Conservation (phyloP, 345 rosid species). For the Melastoma malabathricum region DNA sequence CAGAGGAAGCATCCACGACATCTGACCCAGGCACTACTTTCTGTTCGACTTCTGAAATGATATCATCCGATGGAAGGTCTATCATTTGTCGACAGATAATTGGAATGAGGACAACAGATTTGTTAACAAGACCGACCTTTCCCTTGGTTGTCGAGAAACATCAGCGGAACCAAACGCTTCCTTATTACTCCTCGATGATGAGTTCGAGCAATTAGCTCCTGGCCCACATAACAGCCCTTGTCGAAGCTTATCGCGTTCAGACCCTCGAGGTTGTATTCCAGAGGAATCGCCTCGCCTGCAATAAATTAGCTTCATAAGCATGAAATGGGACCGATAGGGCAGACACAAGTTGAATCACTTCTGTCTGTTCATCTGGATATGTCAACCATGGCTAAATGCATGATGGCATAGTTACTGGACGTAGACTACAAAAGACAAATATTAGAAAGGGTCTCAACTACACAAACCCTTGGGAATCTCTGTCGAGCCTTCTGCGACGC, state of each 20-base stretch:
- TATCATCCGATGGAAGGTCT: not conserved
- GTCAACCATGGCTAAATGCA: too few relatives aligned
- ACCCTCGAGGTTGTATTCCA: slow-evolving; percentile 74
- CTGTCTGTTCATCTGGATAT: too few relatives aligned
- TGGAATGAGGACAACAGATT: too few relatives aligned
- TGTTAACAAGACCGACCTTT: slow-evolving; percentile 35
- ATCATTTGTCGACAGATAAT: too few relatives aligned
- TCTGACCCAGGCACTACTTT: slow-evolving; percentile 53
- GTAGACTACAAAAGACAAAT: too few relatives aligned
- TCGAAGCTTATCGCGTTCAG: slow-evolving; percentile 87
- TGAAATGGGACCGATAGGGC: too few relatives aligned
- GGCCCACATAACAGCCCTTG: slow-evolving; percentile 94
- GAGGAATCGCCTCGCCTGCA: slow-evolving; percentile 89
- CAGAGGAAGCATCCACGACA: slow-evolving; percentile 35
- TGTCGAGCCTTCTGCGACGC: slow-evolving; percentile 81
- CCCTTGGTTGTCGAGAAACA: slow-evolving; percentile 38
- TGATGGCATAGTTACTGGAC: too few relatives aligned
- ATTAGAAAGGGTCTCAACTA: too few relatives aligned
- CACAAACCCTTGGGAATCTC: slow-evolving; percentile 74
- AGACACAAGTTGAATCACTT: too few relatives aligned
- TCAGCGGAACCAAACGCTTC: slow-evolving; percentile 66
- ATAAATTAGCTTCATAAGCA: not conserved
- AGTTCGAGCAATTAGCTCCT: slow-evolving; percentile 89
- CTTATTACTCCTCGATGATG: slow-evolving; percentile 82
- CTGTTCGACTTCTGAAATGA: slow-evolving; percentile 36